These are phyloP conservation scores for Vanderwaltozyma tropicalis DNA, from an alignment of 805 yeast genomes.

Conservation along the genomic window DNA sequence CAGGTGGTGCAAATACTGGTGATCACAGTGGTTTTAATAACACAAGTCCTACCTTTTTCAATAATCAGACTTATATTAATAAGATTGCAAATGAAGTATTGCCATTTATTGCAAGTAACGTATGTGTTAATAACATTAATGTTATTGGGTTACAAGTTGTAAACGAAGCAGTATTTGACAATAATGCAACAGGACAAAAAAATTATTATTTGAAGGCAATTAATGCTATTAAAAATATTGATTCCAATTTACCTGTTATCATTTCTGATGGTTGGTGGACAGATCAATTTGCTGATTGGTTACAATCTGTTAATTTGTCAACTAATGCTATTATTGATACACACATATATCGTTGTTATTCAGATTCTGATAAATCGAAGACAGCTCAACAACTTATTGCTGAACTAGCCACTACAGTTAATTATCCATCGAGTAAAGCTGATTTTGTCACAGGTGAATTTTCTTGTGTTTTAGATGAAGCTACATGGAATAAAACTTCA, in stretches of 20 bases:
- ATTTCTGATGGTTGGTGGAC: constrained; percentile 96
- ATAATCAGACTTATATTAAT: constrained; percentile 31
- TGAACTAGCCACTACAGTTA: constrained; percentile 43
- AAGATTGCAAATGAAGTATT: constrained; percentile 40
- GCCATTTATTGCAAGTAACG: constrained; percentile 52
- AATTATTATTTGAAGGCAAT: constrained; percentile 58
- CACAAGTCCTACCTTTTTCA: constrained; percentile 28
- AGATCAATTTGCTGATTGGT: constrained; percentile 62
- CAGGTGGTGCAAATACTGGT: constrained; percentile 84
- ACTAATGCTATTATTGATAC: constrained; percentile 69
- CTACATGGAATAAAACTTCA: constrained; percentile 51
- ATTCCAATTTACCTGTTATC: constrained; percentile 52
- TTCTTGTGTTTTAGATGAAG: constrained; percentile 74
- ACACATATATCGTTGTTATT: constrained; percentile 80
- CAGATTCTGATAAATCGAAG: constrained; percentile 60
- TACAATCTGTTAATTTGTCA: constrained; percentile 30
- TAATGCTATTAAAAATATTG: constrained; percentile 44
- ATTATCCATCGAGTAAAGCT: constrained; percentile 37
- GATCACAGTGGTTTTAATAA: constrained; percentile 69
- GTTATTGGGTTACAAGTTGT: constrained; percentile 76
- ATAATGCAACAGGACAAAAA: constrained; percentile 42
- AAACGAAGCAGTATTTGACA: constrained; percentile 67
- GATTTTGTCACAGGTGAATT: constrained; percentile 84
- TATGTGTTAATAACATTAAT: constrained; percentile 45
- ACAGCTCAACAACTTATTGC: constrained; percentile 51